phyloP scores from a whole-genome alignment of 176 grass and related monocot genomes.

The Aegilops sharonensis region DNA sequence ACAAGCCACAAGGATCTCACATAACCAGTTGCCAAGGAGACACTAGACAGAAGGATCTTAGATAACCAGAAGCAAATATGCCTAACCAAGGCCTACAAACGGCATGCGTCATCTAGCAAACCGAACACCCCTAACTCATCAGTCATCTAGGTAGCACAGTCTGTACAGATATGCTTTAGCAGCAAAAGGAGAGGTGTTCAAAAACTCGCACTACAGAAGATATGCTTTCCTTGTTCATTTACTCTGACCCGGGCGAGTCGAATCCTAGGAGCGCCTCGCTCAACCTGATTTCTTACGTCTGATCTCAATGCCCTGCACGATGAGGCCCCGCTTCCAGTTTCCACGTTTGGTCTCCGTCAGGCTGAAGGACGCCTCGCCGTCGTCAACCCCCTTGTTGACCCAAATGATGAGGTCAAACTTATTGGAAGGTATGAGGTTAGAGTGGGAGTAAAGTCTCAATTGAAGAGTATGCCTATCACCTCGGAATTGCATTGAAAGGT shows the following conservation, averaged over 20 bases:
- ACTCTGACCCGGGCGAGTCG: not conserved
- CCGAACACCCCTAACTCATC: too few species aligned
- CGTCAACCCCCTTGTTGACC: not conserved
- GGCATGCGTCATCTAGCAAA: too few species aligned
- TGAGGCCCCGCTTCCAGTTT: constrained; percentile 53
- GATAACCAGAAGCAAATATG: too few species aligned
- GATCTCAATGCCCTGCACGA: constrained; percentile 71
- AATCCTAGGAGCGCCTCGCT: not conserved
- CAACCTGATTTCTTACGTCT: constrained; percentile 37
- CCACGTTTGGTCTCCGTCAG: constrained; percentile 32
- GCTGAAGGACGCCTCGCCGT: constrained; percentile 46
- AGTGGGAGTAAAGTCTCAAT: too few species aligned
- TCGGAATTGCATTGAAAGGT: too few species aligned
- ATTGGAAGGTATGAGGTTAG: too few species aligned
- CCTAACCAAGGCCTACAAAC: too few species aligned
- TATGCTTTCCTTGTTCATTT: not conserved
- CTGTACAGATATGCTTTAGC: not conserved
- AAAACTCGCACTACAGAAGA: not conserved
- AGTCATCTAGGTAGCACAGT: too few species aligned
- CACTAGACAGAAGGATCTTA: too few species aligned
- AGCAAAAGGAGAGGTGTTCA: not conserved
- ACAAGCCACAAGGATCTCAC: not conserved
- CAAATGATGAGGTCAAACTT: too few species aligned
- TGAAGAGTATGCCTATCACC: too few species aligned
- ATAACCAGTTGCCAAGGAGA: not conserved